These are phyloP conservation scores for Remersonia thermophila DNA, from an alignment of 2,329 filamentous ascomycete species.

Conservation along the genomic window DNA sequence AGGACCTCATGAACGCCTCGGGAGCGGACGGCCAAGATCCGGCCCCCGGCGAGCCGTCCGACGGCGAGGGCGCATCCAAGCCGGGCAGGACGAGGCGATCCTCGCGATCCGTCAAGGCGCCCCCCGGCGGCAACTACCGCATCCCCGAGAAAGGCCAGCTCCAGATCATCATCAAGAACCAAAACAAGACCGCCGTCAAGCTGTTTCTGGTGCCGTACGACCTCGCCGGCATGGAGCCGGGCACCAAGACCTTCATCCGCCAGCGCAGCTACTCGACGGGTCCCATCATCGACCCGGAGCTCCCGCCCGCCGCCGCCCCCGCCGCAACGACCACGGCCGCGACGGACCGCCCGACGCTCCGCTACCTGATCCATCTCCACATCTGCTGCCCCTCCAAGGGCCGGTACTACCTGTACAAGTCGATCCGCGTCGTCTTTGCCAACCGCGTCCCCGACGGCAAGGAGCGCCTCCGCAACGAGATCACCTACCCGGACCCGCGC, in stretches of 20 bases:
- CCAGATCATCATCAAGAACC: slow-evolving; percentile 95
- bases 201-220: slow-evolving; percentile 91
- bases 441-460: slow-evolving; percentile 94
- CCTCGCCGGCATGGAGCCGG: slow-evolving; percentile 79
- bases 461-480: slow-evolving; percentile 81
- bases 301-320: slow-evolving; percentile 22
- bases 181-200: slow-evolving; percentile 96
- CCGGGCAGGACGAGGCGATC: slow-evolving; percentile 37
- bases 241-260: slow-evolving; percentile 89
- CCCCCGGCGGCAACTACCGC: slow-evolving; percentile 80
- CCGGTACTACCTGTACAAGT: slow-evolving; percentile 82
- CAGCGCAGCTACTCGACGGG: slow-evolving; percentile 88
- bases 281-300: slow-evolving; percentile 59
- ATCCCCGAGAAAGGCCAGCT: slow-evolving; percentile 90
- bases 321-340: slow-evolving; percentile 3
- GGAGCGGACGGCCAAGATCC: no score
- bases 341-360: slow-evolving; percentile 55
- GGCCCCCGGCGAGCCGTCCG: slow-evolving; percentile 4
- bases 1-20: slow-evolving; percentile 22
- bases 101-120: slow-evolving; percentile 41
- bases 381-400: slow-evolving; percentile 79
- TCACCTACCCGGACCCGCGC: slow-evolving; percentile 75
- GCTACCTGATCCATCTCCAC: slow-evolving; percentile 85
- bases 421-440: slow-evolving; percentile 86
- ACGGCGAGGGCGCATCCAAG: slow-evolving; percentile 13